Evolutionary conservation across 257 asterid species (phyloP), one percentile per base, ranked within the genome.

Genomic region (Eustoma russellianum): DNA sequence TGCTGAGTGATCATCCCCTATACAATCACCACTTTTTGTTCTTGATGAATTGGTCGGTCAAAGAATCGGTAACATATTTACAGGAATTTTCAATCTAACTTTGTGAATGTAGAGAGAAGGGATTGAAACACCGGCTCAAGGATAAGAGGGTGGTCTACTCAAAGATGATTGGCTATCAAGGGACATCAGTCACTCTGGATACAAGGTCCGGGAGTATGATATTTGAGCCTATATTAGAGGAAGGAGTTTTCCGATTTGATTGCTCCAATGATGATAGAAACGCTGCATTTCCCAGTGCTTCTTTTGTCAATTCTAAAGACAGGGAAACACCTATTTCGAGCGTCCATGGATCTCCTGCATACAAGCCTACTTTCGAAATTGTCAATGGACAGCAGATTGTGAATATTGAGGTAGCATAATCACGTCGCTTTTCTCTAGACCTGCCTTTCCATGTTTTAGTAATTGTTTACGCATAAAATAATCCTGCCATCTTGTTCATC

Each of bases 211-310:
- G 96, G 66, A 70, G 79, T 57, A 91, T 91, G 97, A 50, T 82
- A 65, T 87, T 75, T 35, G 81, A 84, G 80, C 93, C 95, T 5
- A 85, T 91, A 70, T 73, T 87, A 9, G 98, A 79, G 71, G 89
- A 91, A 48, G 98, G 95, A 24, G 90, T 84, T 59, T 82, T 84
- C 50, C 90, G 98, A 17, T 87, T 91, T 60, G 98, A 91, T 73
- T 91, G 90, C 65, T 91, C 98, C 13, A 73, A 67, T 18, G 88
- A 85, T 51, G 94, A 76, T 69, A 71, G 88, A 67, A 65, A 73
- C 66, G 71, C 73, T 43, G 91, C 97, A 41, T 80, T 79, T 77
- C 97, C 98, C 1, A 92, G 88, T 73, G 52, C 82, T 66, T 87
- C 94, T 34, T 88, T 92, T 65, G 73, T 77, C 48, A 57, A 75